These are phyloP conservation scores for Laburnicola sp. DNA, from an alignment of 2,329 filamentous ascomycete genomes.

Conservation along the genomic window DNA sequence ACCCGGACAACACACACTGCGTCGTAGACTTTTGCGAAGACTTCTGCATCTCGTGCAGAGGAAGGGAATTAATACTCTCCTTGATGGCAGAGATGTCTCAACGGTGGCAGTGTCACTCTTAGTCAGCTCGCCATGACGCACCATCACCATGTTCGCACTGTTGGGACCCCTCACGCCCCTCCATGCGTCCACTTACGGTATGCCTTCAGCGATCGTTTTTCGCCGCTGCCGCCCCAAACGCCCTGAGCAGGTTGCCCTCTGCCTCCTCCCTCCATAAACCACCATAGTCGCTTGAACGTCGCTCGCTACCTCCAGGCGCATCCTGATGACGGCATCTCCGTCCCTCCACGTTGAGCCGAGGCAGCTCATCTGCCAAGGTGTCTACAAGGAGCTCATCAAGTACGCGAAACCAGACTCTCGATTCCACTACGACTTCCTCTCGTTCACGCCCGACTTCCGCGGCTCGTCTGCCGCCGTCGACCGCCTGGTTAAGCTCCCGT, in stretches of 20 bases:
- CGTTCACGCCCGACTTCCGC: slow-evolving; percentile 50
- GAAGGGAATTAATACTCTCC: too few relatives aligned
- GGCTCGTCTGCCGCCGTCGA: slow-evolving; percentile 41
- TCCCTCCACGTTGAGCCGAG: slow-evolving; percentile 16
- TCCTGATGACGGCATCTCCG: slow-evolving; percentile 20
- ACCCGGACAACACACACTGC: background rate
- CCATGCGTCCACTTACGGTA: slow-evolving; percentile 1
- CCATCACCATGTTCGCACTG: background rate
- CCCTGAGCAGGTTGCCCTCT: background rate
- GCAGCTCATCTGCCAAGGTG: slow-evolving; percentile 29
- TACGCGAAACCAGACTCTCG: slow-evolving; percentile 51
- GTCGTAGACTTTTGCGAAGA: too few relatives aligned
- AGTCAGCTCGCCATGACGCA: slow-evolving; percentile 4
- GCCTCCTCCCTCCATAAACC: background rate
- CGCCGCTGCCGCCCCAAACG: background rate
- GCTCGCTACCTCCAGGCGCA: background rate
- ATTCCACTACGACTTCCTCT: slow-evolving; percentile 49
- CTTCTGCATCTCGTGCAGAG: too few relatives aligned
- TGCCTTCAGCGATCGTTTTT: slow-evolving; percentile 6
- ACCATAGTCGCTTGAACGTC: slow-evolving; percentile 3
- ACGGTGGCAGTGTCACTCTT: background rate
- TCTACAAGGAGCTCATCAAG: slow-evolving; percentile 44
- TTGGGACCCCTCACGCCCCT: background rate
- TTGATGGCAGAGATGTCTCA: too few relatives aligned
- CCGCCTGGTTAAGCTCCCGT: slow-evolving; percentile 35